These are phyloP conservation scores for Colletotrichum liaoningense DNA, from an alignment of 2,329 filamentous ascomycete genomes.

Conservation along the genomic window DNA sequence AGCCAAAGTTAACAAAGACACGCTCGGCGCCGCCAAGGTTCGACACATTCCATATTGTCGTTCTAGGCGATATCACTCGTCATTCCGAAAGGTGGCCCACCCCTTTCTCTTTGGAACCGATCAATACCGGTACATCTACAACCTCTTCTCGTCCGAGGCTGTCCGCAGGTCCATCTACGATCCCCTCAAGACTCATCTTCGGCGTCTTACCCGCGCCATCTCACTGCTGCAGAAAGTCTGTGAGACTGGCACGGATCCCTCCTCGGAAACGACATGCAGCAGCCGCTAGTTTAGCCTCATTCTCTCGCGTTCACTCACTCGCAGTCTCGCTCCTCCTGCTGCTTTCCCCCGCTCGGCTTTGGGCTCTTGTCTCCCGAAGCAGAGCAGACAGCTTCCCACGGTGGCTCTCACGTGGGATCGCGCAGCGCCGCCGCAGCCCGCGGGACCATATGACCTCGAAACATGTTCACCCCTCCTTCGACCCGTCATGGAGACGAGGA, in stretches of 20 bases:
- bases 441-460: conserved; percentile 32
- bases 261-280: conserved; percentile 32
- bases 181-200: conserved; percentile 29
- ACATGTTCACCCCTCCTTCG: conserved; percentile 19
- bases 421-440: conserved; percentile 14
- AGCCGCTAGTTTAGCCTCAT: conserved; percentile 27
- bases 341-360: conserved; percentile 24
- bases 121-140: not conserved
- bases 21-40: conserved; percentile 11
- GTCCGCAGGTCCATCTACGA: not conserved
- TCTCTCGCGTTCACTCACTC: conserved; percentile 1
- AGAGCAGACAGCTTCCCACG: not conserved
- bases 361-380: conserved; percentile 10
- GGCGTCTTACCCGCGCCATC: conserved; percentile 15
- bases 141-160: not conserved
- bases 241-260: conserved; percentile 35
- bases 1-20: not conserved
- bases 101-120: not conserved
- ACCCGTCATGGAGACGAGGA: conserved; percentile 26
- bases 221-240: conserved; percentile 27
- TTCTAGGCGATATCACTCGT: conserved; percentile 2
- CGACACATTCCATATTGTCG: conserved; percentile 1
- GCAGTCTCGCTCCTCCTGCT: conserved; percentile 3
- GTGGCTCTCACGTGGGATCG: conserved; percentile 34
- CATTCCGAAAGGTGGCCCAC: not conserved